phyloP scores from a whole-genome alignment of 2,329 filamentous ascomycete species.

The Hypomyces rosellus region DNA sequence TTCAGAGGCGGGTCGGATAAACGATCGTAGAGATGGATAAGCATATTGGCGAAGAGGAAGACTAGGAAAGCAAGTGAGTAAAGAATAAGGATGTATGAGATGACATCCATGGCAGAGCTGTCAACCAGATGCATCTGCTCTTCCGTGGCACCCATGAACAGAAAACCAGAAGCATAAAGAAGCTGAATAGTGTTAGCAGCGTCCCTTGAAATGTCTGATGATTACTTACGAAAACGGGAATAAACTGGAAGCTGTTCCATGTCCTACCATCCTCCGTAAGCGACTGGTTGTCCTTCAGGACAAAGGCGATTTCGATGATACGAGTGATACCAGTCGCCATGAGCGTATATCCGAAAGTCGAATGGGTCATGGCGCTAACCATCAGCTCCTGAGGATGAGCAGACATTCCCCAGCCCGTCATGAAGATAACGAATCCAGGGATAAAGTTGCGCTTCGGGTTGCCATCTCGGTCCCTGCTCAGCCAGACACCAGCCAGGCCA shows the following conservation, averaged over 20 bases:
- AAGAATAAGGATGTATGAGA: conserved; percentile 86
- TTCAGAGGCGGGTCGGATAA: conserved; percentile 32
- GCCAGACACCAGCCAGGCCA: conserved; percentile 84
- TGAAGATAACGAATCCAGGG: conserved; percentile 79
- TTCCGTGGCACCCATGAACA: conserved; percentile 97
- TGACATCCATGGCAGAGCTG: conserved; percentile 71
- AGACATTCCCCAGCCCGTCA: conserved; percentile 96
- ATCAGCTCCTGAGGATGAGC: conserved; percentile 78
- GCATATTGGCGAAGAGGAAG: conserved; percentile 86
- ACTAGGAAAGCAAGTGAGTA: conserved; percentile 86
- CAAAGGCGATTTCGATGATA: conserved; percentile 86
- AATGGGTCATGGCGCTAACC: conserved; percentile 82
- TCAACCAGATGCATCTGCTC: conserved; percentile 84
- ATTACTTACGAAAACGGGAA: conserved; percentile 50
- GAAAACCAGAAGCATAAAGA: conserved; percentile 83
- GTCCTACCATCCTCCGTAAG: conserved; percentile 62
- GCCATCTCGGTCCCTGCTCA: conserved; percentile 77
- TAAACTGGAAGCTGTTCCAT: conserved; percentile 54
- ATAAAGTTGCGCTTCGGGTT: conserved; percentile 88
- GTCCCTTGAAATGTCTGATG: not conserved
- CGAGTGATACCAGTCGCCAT: conserved; percentile 82
- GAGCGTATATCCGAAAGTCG: conserved; percentile 86
- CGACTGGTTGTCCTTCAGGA: conserved; percentile 66
- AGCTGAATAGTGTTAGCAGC: conserved; percentile 47
- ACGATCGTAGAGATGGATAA: conserved; percentile 76